Evolutionary conservation across 1,284 basidiomycete species (phyloP).

Genomic region (Sphagnurus paluster): DNA sequence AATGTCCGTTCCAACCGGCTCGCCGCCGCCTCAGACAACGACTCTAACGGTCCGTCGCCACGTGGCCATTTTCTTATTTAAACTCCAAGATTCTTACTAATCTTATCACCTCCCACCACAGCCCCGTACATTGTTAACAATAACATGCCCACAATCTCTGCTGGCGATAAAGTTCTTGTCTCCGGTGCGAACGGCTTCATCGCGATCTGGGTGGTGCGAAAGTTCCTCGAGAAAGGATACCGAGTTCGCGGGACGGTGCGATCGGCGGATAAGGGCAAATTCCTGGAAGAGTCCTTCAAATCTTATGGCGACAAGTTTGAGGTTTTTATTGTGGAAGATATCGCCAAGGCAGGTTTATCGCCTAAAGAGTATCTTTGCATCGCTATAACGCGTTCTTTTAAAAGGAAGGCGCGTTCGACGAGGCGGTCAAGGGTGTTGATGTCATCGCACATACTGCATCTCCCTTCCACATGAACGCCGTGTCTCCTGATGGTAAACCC

Average conservation of each 20-base stretch:
- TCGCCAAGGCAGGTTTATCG: slow-evolving; percentile 35
- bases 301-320: slow-evolving; percentile 43
- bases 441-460: slow-evolving; percentile 61
- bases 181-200: slow-evolving; percentile 42
- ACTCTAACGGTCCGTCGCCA: too few species aligned
- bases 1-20: too few species aligned
- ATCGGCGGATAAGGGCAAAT: slow-evolving; percentile 35
- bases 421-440: slow-evolving; percentile 66
- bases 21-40: too few species aligned
- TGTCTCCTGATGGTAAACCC: slow-evolving; percentile 11
- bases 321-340: slow-evolving; percentile 46
- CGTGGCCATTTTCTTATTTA: too few species aligned
- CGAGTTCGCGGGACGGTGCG: slow-evolving; percentile 42
- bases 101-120: too few species aligned
- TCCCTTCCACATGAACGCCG: slow-evolving; percentile 37
- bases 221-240: slow-evolving; percentile 43
- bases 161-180: slow-evolving; percentile 35
- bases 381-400: neutral
- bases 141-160: slow-evolving; percentile 27
- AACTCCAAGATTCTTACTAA: too few species aligned
- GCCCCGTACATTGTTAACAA: too few species aligned
- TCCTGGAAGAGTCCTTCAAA: slow-evolving; percentile 40
- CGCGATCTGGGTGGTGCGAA: slow-evolving; percentile 35
- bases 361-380: neutral
- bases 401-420: slow-evolving; percentile 65